Percentiles rank a stretch among this genome's conserved stretches.
Conservation (phyloP, 1,284 basidiomycete genomes). For the Ganoderma boninense region DNA sequence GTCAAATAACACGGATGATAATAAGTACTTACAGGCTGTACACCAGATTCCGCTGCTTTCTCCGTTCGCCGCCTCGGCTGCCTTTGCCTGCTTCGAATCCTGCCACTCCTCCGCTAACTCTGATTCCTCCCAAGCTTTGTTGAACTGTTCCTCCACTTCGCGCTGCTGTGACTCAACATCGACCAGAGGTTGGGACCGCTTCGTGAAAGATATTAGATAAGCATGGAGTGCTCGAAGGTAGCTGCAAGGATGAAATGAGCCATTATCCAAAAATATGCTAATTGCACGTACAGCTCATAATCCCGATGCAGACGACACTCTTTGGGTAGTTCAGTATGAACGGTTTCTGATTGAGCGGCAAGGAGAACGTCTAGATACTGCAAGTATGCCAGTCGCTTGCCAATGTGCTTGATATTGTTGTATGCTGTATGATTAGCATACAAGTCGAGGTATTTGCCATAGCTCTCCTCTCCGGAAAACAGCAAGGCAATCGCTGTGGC, state of each 20-base stretch:
- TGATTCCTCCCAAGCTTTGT: conserved; percentile 82
- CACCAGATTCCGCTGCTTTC: conserved; percentile 88
- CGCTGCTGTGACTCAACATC: conserved; percentile 79
- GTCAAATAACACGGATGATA: not conserved
- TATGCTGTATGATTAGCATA: conserved; percentile 90
- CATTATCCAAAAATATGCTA: not conserved
- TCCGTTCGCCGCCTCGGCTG: conserved; percentile 48
- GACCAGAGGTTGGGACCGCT: conserved; percentile 88
- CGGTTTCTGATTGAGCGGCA: conserved; percentile 57
- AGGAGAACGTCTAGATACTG: conserved; percentile 91
- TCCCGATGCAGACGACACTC: conserved; percentile 80
- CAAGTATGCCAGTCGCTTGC: conserved; percentile 85
- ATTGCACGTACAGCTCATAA: conserved; percentile 74
- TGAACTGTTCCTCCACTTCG: conserved; percentile 76
- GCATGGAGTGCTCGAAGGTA: conserved; percentile 86
- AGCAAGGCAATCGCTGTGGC: conserved; percentile 81
- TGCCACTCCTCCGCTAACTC: conserved; percentile 85
- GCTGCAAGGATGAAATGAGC: conserved; percentile 46
- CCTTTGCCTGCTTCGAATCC: conserved; percentile 53
- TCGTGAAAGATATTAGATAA: conserved; percentile 89
- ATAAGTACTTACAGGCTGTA: conserved; percentile 79
- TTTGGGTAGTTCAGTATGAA: conserved; percentile 78
- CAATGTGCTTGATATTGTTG: conserved; percentile 88
- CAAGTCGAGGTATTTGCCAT: conserved; percentile 95
- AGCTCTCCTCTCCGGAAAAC: conserved; percentile 96